Percentiles rank a stretch among this genome's conserved stretches.
phyloP scores from a whole-genome alignment of 805 yeast genomes.

The Jamesozyma piceae region DNA sequence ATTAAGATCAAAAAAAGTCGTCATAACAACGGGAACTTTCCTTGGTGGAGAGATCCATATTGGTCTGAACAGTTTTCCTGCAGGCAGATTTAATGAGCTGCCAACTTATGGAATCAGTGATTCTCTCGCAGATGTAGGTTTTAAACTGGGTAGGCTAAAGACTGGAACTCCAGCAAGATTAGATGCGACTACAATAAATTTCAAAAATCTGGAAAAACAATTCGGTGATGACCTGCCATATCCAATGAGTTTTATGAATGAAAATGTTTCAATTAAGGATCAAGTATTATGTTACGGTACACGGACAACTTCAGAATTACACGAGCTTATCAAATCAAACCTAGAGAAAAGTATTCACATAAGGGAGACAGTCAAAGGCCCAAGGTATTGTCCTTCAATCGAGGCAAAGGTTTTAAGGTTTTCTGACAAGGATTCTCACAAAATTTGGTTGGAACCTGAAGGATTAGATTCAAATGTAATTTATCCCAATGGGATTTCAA shows the following conservation, averaged over 20 bases:
- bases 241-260: slow-evolving; percentile 84
- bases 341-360: slow-evolving; percentile 73
- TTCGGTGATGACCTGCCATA: slow-evolving; percentile 75
- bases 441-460: slow-evolving; percentile 94
- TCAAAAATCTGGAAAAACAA: slow-evolving; percentile 52
- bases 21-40: slow-evolving; percentile 93
- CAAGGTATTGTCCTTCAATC: slow-evolving; percentile 93
- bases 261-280: slow-evolving; percentile 47
- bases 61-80: slow-evolving; percentile 70
- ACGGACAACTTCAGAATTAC: slow-evolving; percentile 65
- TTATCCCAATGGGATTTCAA: slow-evolving; percentile 93
- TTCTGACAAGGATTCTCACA: slow-evolving; percentile 63
- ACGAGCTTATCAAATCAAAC: slow-evolving; percentile 57
- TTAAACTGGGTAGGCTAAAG: slow-evolving; percentile 77
- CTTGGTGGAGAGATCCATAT: slow-evolving; percentile 90
- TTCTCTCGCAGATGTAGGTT: slow-evolving; percentile 69
- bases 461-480: slow-evolving; percentile 80
- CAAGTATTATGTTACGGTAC: slow-evolving; percentile 73
- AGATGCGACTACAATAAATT: slow-evolving; percentile 63
- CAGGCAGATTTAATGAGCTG: slow-evolving; percentile 88
- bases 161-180: slow-evolving; percentile 97
- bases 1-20: slow-evolving; percentile 55
- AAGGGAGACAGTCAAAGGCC: slow-evolving; percentile 88
- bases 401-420: slow-evolving; percentile 83
- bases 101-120: slow-evolving; percentile 84